Base-by-base conservation (phyloP, 2,329 filamentous ascomycete genomes). In the Paecilomyces dactylethromorphus region DNA sequence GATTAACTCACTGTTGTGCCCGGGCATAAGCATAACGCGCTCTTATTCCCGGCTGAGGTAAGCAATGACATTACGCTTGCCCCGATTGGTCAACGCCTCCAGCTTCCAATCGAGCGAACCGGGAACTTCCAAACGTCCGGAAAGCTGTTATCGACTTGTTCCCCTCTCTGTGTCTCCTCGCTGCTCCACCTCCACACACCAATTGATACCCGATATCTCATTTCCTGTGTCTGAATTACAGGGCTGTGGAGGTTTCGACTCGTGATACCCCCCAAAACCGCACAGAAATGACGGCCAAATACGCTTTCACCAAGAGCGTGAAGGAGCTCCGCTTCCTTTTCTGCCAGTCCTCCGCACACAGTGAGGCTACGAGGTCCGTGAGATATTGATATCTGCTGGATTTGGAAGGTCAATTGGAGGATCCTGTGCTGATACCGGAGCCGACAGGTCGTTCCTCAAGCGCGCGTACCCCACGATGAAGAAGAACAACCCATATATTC, bases 401-500 rank as follows among this genome's bases (percentile, higher is more conserved):
- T 51, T 51, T 53, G 51, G 33, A 53, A 51, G 22, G 13, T 21
- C 21, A 31, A 57, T 49, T 50, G 33, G 56, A 33, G 2, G 45
- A 45, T n/a, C 15, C 7, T 39, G 18, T 54, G 8, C 52, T 59
- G 21, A 12, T 33, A 8, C 39, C 12, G 18, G n/a, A 13, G 22
- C 13, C 8, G 45, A 56, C 68, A 97, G 94, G 76, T 87, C 89
- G 31, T 99, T 99, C 79, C 83, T 99, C 66, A 88, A 88, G 65
- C 87, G 91, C 74, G 87, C 92, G 66, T 99, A 99, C 78, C 94
- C 94, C 53, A 94, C 90, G 61, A 97, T 99, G 93, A 99, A 99
- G 87, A 95, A 96, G 83, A 90, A 93, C 84, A 99, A 99, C 81
- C 94, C 94, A 59, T 82, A 90, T 77, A 92, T 85, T 54, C 94